phyloP scores from a whole-genome alignment of 768 basidiomycete species.

The Lentinula aciculospora region DNA sequence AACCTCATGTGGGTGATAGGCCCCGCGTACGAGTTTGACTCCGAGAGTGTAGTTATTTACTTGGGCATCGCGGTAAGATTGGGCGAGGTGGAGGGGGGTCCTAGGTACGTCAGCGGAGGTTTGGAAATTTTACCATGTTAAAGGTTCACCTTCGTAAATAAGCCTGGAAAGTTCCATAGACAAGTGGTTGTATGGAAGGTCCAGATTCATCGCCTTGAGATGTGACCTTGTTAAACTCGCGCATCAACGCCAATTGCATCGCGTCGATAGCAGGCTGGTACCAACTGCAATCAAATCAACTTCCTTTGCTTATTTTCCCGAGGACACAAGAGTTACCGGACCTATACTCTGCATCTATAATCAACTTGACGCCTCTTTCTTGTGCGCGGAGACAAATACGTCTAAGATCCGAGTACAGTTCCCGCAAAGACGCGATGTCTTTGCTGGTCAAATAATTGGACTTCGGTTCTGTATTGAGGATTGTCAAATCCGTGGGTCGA shows the following conservation, averaged over 20 bases:
- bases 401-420: constrained; percentile 56
- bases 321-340: constrained; percentile 16
- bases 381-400: constrained; percentile 61
- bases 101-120: constrained; percentile 28
- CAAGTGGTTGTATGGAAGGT: constrained; percentile 50
- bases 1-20: constrained; percentile 79
- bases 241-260: constrained; percentile 66
- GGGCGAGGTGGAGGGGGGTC: constrained; percentile 61
- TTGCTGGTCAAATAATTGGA: constrained; percentile 31
- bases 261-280: constrained; percentile 85
- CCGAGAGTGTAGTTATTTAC: constrained; percentile 69
- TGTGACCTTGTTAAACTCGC: constrained; percentile 60
- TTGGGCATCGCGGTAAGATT: constrained; percentile 61
- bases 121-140: not conserved
- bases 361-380: constrained; percentile 58
- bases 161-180: constrained; percentile 87
- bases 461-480: constrained; percentile 26
- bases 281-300: constrained; percentile 33
- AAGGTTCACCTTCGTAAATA: constrained; percentile 66
- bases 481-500: constrained; percentile 48
- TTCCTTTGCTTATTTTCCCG: not conserved
- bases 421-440: constrained; percentile 57
- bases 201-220: constrained; percentile 3
- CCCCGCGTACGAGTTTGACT: constrained; percentile 89
- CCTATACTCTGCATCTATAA: constrained; percentile 86